Evolutionary conservation across 345 rosid species (phyloP).

Genomic region (Salix viminalis): DNA sequence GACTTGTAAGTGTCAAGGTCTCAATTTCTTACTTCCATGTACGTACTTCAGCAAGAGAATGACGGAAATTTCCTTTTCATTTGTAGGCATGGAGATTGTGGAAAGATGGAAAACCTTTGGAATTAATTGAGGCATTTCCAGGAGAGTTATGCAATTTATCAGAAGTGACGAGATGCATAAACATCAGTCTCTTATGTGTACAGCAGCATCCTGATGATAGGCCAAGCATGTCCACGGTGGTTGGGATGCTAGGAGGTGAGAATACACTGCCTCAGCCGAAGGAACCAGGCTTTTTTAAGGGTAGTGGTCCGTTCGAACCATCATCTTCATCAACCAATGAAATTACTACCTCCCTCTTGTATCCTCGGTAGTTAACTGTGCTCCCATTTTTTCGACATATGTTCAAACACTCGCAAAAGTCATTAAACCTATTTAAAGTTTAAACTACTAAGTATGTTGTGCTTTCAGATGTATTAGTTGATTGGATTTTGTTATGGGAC

Average conservation of each 20-base stretch:
- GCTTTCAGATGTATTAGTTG: no score
- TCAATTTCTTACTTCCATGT: not conserved
- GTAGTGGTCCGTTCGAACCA: not conserved
- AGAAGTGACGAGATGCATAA: not conserved
- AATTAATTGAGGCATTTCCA: not conserved
- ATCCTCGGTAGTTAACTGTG: no score
- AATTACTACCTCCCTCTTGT: no score
- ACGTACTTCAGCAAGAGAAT: no score
- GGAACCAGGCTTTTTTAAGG: not conserved
- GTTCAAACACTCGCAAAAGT: no score
- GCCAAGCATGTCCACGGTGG: not conserved
- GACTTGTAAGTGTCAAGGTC: not conserved
- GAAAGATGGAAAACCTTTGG: not conserved
- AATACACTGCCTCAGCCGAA: not conserved
- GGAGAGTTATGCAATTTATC: not conserved
- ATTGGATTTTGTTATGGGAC: no score
- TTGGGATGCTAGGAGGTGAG: slow-evolving; percentile 1
- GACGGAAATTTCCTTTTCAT: no score
- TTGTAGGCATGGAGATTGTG: not conserved
- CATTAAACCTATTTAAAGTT: no score
- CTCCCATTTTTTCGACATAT: no score
- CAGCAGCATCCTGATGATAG: not conserved
- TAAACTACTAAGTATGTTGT: no score
- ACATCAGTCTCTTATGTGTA: not conserved
- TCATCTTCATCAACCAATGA: not conserved